Conservation (phyloP, 2,329 filamentous ascomycete species). For the Ophiostoma quercus region DNA sequence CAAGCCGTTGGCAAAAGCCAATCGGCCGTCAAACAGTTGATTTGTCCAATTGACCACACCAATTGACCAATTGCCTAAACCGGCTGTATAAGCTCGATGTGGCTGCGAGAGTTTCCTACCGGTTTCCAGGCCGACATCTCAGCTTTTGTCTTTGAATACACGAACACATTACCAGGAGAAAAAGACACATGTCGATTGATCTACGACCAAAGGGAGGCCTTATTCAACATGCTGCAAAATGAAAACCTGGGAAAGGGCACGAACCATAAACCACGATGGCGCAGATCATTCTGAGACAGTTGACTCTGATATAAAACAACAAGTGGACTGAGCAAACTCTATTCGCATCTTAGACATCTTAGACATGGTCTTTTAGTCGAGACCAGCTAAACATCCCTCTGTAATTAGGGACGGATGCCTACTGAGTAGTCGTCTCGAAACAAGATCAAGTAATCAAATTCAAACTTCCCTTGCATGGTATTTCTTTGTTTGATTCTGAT, state of each 20-base stretch:
- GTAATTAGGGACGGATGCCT: not conserved
- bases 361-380: not conserved
- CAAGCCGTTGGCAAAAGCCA: not conserved
- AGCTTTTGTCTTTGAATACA: not conserved
- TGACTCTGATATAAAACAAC: conserved; percentile 10
- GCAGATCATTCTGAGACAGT: conserved; percentile 1
- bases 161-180: not conserved
- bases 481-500: not conserved
- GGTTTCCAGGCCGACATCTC: not conserved
- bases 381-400: not conserved
- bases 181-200: not conserved
- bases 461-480: conserved; percentile 6
- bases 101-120: not conserved
- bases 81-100: not conserved
- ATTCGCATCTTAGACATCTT: not conserved
- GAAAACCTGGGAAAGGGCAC: not conserved
- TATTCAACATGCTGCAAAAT: not conserved
- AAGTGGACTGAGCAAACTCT: conserved; percentile 1
- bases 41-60: not conserved
- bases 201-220: not conserved
- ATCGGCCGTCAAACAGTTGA: not conserved
- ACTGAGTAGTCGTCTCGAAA: not conserved
- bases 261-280: not conserved
- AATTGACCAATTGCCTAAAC: not conserved
- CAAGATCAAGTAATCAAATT: not conserved